Percentiles rank a stretch among this genome's conserved stretches.
phyloP scores from a whole-genome alignment of 441 rosid genomes.

The Jatropha podagrica region DNA sequence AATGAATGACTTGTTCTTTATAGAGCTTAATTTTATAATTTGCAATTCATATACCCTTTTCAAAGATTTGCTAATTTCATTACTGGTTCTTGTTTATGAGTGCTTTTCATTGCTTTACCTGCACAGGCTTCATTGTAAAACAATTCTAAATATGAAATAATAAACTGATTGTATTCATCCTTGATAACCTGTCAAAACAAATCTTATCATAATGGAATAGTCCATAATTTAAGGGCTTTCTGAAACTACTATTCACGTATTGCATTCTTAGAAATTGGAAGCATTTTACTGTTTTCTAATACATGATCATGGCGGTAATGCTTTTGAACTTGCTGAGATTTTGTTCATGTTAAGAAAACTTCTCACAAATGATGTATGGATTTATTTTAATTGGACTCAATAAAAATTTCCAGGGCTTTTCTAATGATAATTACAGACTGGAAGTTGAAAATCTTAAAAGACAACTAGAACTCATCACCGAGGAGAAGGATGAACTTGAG shows the following conservation, averaged over 20 bases:
- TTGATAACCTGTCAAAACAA: not conserved
- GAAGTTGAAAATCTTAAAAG: conserved; percentile 61
- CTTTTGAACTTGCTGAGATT: not conserved
- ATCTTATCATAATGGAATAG: not conserved
- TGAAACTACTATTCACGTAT: not conserved
- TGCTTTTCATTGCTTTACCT: not conserved
- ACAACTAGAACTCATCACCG: conserved; percentile 49
- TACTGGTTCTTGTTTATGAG: not conserved
- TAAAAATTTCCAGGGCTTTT: conserved; percentile 36
- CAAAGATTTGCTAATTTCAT: not conserved
- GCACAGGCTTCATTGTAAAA: not conserved
- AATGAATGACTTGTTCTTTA: not conserved
- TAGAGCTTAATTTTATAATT: no score
- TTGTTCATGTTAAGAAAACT: not conserved
- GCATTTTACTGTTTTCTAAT: not conserved
- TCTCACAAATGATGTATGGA: not conserved
- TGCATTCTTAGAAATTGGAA: not conserved
- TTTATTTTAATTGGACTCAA: not conserved
- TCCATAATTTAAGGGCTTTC: not conserved
- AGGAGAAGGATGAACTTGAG: conserved; percentile 64
- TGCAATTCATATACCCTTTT: no score
- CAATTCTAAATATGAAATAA: not conserved
- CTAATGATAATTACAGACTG: conserved; percentile 31
- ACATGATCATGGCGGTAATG: not conserved
- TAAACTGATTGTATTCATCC: not conserved